Conservation (phyloP, 257 asterid species). For the Solanum raphanifolium region DNA sequence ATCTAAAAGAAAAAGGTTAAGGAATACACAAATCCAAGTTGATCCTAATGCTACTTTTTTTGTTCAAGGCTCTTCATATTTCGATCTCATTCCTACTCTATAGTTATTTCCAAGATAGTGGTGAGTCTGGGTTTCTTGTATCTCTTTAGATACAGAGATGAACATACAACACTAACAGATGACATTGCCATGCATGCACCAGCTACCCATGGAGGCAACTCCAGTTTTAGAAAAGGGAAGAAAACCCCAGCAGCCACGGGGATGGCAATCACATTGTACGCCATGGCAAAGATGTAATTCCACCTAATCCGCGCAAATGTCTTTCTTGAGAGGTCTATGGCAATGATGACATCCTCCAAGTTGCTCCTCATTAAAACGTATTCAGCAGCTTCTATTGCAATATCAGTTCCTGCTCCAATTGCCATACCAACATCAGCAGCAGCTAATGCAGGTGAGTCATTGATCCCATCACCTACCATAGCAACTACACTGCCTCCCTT, state of each 20-base stretch:
- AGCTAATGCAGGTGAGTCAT: constrained; percentile 95
- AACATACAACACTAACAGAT: constrained; percentile 90
- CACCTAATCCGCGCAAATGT: constrained; percentile 64
- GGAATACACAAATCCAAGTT: neutral
- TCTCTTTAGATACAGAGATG: constrained; percentile 83
- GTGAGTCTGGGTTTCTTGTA: constrained; percentile 90
- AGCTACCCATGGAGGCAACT: constrained; percentile 95
- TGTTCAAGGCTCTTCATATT: neutral
- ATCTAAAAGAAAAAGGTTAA: neutral
- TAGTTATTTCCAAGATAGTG: constrained; percentile 70
- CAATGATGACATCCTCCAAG: constrained; percentile 93
- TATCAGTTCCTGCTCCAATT: constrained; percentile 97
- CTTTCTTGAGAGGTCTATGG: constrained; percentile 88
- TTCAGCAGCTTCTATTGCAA: constrained; percentile 97
- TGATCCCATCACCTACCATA: constrained; percentile 98
- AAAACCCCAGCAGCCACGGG: constrained; percentile 87
- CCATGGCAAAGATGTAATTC: constrained; percentile 82
- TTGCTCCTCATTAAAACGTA: constrained; percentile 85
- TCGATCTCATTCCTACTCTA: constrained; percentile 38
- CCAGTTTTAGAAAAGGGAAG: constrained; percentile 55
- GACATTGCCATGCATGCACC: constrained; percentile 99
- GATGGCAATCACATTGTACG: constrained; percentile 76
- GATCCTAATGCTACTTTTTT: neutral
- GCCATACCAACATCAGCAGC: constrained; percentile 99
- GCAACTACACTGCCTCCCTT: constrained; percentile 77